Conservation (phyloP, 2,329 filamentous ascomycete genomes). For the Calonectria pseudoreteaudii region DNA sequence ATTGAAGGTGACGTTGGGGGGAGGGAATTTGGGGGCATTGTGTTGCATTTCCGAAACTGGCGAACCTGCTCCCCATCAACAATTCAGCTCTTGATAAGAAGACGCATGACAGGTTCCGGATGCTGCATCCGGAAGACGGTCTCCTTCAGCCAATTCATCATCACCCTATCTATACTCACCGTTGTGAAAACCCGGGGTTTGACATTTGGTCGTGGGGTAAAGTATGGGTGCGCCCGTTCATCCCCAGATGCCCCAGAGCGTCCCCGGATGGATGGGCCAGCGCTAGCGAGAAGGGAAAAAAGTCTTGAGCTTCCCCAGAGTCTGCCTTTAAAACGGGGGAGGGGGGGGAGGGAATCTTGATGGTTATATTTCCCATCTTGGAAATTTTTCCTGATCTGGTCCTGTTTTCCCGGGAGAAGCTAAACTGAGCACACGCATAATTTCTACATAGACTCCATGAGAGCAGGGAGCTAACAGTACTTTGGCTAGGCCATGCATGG, state of each 20-base stretch:
- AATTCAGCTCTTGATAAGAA: neutral
- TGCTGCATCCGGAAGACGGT: neutral
- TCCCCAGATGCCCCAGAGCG: slow-evolving; percentile 5
- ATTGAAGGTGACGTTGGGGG: neutral
- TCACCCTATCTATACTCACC: neutral
- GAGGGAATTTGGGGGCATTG: neutral
- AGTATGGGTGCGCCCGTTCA: neutral
- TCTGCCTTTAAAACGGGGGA: slow-evolving; percentile 2
- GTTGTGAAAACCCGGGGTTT: neutral
- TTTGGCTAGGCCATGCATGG: neutral
- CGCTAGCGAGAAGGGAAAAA: neutral
- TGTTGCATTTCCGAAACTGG: neutral
- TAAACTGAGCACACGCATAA: neutral
- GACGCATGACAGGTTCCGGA: neutral
- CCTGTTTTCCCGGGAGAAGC: neutral
- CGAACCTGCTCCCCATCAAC: neutral
- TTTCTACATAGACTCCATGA: neutral
- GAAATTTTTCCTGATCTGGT: slow-evolving; percentile 21
- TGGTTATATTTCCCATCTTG: slow-evolving; percentile 12
- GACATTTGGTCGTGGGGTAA: neutral
- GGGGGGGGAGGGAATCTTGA: neutral
- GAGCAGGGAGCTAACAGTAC: neutral
- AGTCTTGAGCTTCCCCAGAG: slow-evolving; percentile 9
- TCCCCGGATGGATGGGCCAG: neutral
- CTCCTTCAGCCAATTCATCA: neutral